Evolutionary conservation across 306 rosid genomes (phyloP).

Genomic region (Fragaria vesca): DNA sequence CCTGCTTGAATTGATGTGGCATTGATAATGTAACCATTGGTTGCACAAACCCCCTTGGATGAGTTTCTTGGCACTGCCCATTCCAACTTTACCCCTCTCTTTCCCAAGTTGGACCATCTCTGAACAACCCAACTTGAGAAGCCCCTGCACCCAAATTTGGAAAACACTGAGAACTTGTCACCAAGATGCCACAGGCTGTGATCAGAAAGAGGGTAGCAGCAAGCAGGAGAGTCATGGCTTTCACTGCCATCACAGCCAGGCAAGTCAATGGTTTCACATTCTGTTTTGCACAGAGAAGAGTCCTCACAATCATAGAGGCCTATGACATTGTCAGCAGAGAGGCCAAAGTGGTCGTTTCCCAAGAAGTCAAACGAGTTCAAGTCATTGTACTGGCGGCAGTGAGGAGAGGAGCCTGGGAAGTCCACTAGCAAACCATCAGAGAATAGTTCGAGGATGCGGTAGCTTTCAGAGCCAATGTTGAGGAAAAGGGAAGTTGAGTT

Average conservation of each 20-base stretch:
- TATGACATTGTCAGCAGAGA: conserved; percentile 70
- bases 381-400: conserved; percentile 79
- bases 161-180: conserved; percentile 61
- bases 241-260: conserved; percentile 68
- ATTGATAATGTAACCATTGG: conserved; percentile 50
- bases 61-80: conserved; percentile 77
- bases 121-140: conserved; percentile 81
- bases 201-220: conserved; percentile 89
- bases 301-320: conserved; percentile 95
- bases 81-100: conserved; percentile 83
- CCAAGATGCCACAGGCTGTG: conserved; percentile 74
- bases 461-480: conserved; percentile 45
- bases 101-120: conserved; percentile 59
- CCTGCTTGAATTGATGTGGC: conserved; percentile 61
- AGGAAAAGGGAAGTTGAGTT: conserved; percentile 66
- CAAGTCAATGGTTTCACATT: conserved; percentile 59
- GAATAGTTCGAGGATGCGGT: conserved; percentile 66
- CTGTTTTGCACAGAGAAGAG: conserved; percentile 77
- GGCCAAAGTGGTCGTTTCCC: conserved; percentile 48
- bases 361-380: conserved; percentile 55
- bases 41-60: conserved; percentile 50
- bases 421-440: conserved; percentile 67
- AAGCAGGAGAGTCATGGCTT: conserved; percentile 53
- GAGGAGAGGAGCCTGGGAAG: conserved; percentile 53
- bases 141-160: conserved; percentile 87